Base-by-base conservation (phyloP, 192 early-diverging fungal species). In the Linnemannia exigua region DNA sequence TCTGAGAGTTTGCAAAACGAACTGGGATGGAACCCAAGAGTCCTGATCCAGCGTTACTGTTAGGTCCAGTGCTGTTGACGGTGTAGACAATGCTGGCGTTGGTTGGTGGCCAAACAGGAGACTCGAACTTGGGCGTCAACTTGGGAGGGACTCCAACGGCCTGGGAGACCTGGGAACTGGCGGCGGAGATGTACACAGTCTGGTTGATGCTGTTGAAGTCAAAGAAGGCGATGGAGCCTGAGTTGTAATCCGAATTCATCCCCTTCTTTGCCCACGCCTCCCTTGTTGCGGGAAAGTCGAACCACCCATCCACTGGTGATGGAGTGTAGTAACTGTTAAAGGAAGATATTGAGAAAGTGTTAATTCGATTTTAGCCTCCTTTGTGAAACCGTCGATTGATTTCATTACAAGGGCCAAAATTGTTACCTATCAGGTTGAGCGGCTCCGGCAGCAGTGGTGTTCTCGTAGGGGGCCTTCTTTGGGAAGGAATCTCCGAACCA, bases 401-500 rank as follows among this genome's bases (percentile, higher is more conserved):
- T 15, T 12, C 1, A 63, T 28, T 4, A 58, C 3, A 52, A 2
- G 20, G 51, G 20, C 19, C 16, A 1, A 14, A 11, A 11, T 11
- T n/a, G 28, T 78, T 77, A 84, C 82, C 72, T 75, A 41, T 78
- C 76, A 0, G 82, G 82, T 17, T 70, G 36, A 0, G 76, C 28
- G 2, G 20, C 35, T 12, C 41, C 76, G 5, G 33, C 66, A 9
- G 76, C 51, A 31, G 58, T 74, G 14, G 33, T 52, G 25, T 76
- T 79, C 74, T 85, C 73, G n/a, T 79, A 79, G 4, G 77, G 83
- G 14, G 70, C 69, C 46, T 85, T 85, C 16, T 17, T 58, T 25
- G 83, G 83, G 38, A 76, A 79, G 3, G 83, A 67, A 11, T 79
- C 68, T 33, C 83, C 77, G 41, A 85, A 85, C 83, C 83, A 85